Evolutionary conservation across 2,329 filamentous ascomycete genomes (phyloP).

Genomic region (Arthrobotrys conoides): DNA sequence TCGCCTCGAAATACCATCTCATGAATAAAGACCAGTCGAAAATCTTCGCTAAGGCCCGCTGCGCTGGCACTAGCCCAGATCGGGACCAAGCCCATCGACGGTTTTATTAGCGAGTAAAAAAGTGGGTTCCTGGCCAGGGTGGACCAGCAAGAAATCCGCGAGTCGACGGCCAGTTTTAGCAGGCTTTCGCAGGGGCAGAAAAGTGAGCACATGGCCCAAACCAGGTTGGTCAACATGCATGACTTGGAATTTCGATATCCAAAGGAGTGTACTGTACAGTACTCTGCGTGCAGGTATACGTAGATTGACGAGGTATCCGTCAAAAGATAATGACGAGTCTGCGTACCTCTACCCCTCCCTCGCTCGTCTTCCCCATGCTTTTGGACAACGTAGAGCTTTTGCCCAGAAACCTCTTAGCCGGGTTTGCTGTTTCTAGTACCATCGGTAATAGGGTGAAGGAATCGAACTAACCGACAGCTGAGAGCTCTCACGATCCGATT

Average conservation of each 20-base stretch:
- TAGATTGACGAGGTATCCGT: constrained; percentile 19
- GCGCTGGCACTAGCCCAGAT: constrained; percentile 10
- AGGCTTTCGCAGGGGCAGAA: constrained; percentile 2
- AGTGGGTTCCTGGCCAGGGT: constrained; percentile 20
- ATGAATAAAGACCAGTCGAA: neutral
- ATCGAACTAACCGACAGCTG: neutral
- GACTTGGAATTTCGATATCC: constrained; percentile 24
- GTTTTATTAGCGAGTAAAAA: neutral
- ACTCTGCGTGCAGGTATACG: neutral
- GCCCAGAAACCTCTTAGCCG: neutral
- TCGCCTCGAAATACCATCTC: neutral
- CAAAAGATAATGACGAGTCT: neutral
- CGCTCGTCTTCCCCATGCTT: neutral
- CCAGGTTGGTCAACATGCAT: constrained; percentile 41
- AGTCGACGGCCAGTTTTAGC: constrained; percentile 25
- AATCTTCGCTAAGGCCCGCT: constrained; percentile 1
- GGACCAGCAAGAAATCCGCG: constrained; percentile 12
- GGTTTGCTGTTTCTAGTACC: neutral
- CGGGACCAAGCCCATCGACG: constrained; percentile 12
- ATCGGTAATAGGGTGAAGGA: neutral
- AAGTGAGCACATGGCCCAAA: constrained; percentile 31
- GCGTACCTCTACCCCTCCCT: constrained; percentile 10
- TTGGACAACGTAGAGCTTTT: neutral
- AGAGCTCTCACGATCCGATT: neutral
- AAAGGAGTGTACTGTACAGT: no score